These are phyloP conservation scores for Phialophora tarda DNA, from an alignment of 2,329 filamentous ascomycete genomes.

Conservation along the genomic window DNA sequence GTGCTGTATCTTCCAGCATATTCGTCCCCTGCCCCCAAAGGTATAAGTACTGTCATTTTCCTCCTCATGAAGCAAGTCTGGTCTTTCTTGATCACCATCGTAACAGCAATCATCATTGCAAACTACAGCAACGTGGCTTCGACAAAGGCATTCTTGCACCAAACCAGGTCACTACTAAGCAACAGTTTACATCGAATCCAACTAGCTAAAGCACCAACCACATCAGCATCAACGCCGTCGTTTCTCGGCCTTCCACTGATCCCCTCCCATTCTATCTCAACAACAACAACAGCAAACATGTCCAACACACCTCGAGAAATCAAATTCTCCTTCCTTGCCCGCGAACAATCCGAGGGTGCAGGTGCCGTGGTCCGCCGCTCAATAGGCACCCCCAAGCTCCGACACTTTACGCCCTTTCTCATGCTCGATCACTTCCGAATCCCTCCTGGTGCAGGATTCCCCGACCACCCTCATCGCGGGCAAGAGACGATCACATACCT, in stretches of 20 bases:
- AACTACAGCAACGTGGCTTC: constrained; percentile 34
- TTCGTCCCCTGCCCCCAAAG: constrained; percentile 20
- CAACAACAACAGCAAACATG: constrained; percentile 58
- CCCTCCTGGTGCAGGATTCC: constrained; percentile 81
- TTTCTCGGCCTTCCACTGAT: constrained; percentile 24
- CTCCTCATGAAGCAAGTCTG: constrained; percentile 24
- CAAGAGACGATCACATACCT: constrained; percentile 93
- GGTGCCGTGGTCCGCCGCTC: constrained; percentile 86
- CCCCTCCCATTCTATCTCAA: constrained; percentile 35
- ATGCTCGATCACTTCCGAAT: constrained; percentile 95
- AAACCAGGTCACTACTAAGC: constrained; percentile 27
- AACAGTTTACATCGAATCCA: constrained; percentile 18
- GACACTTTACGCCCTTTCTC: constrained; percentile 88
- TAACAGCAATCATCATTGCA: constrained; percentile 27
- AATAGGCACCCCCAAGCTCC: constrained; percentile 80
- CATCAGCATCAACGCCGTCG: constrained; percentile 13
- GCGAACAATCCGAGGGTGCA: constrained; percentile 85
- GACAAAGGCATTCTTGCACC: constrained; percentile 27
- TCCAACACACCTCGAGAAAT: constrained; percentile 72
- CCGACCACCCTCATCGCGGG: constrained; percentile 81
- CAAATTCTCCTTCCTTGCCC: constrained; percentile 79
- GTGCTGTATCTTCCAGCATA: constrained; percentile 28
- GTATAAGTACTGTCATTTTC: constrained; percentile 30
- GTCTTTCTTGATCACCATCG: constrained; percentile 34
- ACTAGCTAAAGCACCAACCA: constrained; percentile 10